A percentile compares a stretch with the other conserved stretches of the same genome.
phyloP scores from a whole-genome alignment of 345 rosid species.

The Brassica cretica region DNA sequence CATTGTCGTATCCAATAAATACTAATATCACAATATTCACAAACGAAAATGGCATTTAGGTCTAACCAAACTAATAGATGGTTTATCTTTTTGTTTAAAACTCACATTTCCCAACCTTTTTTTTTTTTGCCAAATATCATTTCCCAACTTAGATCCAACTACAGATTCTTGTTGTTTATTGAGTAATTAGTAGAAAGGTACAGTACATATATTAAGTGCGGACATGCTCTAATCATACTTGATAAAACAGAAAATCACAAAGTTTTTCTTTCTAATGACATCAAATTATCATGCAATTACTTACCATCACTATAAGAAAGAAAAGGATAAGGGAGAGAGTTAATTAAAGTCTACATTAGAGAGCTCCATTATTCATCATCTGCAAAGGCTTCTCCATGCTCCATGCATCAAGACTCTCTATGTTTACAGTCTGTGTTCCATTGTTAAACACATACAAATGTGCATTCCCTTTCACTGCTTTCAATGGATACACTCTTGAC shows the following conservation, averaged over 20 bases:
- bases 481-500: constrained; percentile 74
- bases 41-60: neutral
- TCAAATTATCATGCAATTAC: neutral
- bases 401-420: constrained; percentile 74
- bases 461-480: constrained; percentile 52
- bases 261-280: neutral
- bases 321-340: neutral
- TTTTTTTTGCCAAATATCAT: neutral
- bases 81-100: neutral
- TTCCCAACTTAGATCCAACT: neutral
- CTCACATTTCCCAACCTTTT: neutral
- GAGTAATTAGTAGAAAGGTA: constrained; percentile 10
- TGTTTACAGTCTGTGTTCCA: constrained; percentile 49
- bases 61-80: neutral
- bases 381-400: constrained; percentile 58
- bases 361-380: constrained; percentile 43
- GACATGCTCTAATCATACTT: neutral
- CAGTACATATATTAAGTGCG: constrained; percentile 11
- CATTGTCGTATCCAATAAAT: neutral
- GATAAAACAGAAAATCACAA: neutral
- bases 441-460: constrained; percentile 74
- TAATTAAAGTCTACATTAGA: neutral
- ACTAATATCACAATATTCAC: neutral
- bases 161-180: constrained; percentile 9
- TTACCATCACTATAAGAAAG: neutral